Evolutionary conservation across 2,329 filamentous ascomycete genomes (phyloP), one percentile per base, ranked within the genome.

Genomic region (Dactylellina sp.): DNA sequence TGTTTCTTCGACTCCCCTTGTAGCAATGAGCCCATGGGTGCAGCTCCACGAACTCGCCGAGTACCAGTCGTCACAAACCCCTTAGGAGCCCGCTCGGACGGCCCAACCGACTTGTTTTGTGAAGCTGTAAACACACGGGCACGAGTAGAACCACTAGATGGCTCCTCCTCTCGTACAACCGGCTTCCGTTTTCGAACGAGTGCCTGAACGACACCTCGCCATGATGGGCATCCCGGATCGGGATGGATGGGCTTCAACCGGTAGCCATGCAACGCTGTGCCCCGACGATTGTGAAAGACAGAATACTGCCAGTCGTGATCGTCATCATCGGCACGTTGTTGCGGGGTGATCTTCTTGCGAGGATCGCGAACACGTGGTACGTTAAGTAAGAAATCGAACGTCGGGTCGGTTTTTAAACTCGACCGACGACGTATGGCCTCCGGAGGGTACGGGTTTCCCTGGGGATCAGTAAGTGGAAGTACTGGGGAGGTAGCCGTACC

Each of bases 221-320:
- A 64, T 28, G 60, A 37, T 32, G 60, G 60, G 20, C 37, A 42
- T 7, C 7, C 25, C 16, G 37, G 60, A 22, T 35, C 22, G 1
- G 49, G 39, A 37, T 56, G 47, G 37, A 47, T n/a, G 35, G 60
- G 60, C 28, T 66, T 66, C 40, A 66, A 22, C 12, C 63, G 63
- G 44, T 50, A 68, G 32, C 63, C 53, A 37, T 32, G 53, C 53
- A 68, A 32, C 42, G 39, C 32, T 32, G 20, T 52, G 9, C 44
- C 63, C 35, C 46, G 39, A 16, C 32, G 7, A 35, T 60, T 44
- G 3, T 18, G 44, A 16, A 25, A 39, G 7, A 44, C 39, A 16
- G 20, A 37, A 14, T 55, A 44, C 49, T 55, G 39, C 25, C 14
- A 9, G 14, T 64, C 39, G 22, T 44, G 24, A n/a, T 46, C 49